Evolutionary conservation across 1,284 basidiomycete genomes (phyloP).

Genomic region (Moesziomyces parantarcticus): DNA sequence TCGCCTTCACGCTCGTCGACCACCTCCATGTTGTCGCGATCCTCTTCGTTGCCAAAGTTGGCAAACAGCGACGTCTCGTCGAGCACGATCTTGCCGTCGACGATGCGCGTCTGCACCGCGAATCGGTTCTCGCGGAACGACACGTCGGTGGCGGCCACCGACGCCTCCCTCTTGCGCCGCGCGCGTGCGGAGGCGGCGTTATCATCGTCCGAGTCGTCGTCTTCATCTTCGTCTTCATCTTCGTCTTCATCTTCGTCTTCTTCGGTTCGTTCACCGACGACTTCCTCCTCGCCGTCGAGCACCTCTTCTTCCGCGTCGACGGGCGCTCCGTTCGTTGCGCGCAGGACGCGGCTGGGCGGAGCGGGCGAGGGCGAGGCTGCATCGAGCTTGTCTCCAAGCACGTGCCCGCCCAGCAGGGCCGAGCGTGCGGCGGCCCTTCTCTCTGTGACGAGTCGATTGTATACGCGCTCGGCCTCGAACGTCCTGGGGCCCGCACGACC

Average conservation of each 20-base stretch:
- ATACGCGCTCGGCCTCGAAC: conserved; percentile 59
- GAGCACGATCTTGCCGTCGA: conserved; percentile 68
- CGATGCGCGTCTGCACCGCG: conserved; percentile 67
- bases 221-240: conserved; percentile 18
- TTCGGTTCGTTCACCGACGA: conserved; percentile 10
- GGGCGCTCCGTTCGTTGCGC: conserved; percentile 19
- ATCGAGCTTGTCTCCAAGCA: conserved; percentile 31
- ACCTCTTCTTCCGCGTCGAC: conserved; percentile 24
- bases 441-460: conserved; percentile 47
- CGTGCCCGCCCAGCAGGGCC: conserved; percentile 35
- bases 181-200: conserved; percentile 17
- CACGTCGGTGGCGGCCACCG: conserved; percentile 41
- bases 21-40: conserved; percentile 78
- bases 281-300: conserved; percentile 27
- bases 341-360: conserved; percentile 12
- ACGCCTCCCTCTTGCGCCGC: conserved; percentile 27
- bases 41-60: conserved; percentile 66
- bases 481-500: conserved; percentile 61
- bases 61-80: conserved; percentile 67
- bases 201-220: conserved; percentile 46
- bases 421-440: conserved; percentile 36
- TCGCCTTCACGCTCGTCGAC: conserved; percentile 80
- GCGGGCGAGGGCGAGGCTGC: conserved; percentile 29
- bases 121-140: conserved; percentile 62
- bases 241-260: conserved; percentile 21